Percentiles rank a stretch among this genome's conserved stretches.
Evolutionary conservation across 2,329 filamentous ascomycete species (phyloP).

Genomic region (Colletotrichum agaves): DNA sequence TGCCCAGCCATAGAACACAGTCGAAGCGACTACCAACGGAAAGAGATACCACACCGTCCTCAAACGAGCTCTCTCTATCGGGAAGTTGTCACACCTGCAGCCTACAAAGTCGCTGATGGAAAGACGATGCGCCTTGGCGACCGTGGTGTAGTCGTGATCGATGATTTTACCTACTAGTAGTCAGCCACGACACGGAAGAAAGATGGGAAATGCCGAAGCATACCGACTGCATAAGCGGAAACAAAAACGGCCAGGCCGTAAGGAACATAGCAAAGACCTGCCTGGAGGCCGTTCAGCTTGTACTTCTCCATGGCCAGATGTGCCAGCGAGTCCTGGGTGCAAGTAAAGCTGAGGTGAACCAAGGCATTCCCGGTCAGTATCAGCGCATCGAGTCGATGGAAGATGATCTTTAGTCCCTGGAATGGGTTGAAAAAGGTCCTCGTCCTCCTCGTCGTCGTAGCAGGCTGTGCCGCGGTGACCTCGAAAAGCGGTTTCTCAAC

Average conservation of each 20-base stretch:
- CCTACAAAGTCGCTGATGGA: background rate
- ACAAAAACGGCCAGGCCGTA: slow-evolving; percentile 2
- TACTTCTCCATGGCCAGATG: slow-evolving; percentile 3
- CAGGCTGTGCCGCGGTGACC: no score
- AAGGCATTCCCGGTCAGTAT: slow-evolving; percentile 8
- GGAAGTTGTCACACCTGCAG: slow-evolving; percentile 1
- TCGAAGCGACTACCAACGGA: background rate
- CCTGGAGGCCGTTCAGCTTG: slow-evolving; percentile 2
- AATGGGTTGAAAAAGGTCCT: background rate
- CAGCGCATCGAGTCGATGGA: background rate
- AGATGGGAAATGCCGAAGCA: no score
- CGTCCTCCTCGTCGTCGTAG: no score
- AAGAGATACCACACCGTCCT: slow-evolving; percentile 5
- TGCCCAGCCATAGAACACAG: slow-evolving; percentile 10
- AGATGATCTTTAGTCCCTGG: background rate
- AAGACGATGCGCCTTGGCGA: background rate
- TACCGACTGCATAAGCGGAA: slow-evolving; percentile 6
- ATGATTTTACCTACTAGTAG: slow-evolving; percentile 7
- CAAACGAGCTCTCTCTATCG: slow-evolving; percentile 5
- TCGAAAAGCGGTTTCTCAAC: background rate
- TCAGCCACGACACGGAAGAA: background rate
- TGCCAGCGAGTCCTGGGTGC: slow-evolving; percentile 15
- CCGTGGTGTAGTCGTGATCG: slow-evolving; percentile 2
- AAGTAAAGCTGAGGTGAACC: slow-evolving; percentile 5
- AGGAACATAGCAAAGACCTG: slow-evolving; percentile 13